Evolutionary conservation across 2,329 filamentous ascomycete species (phyloP).

Genomic region (Neofusicoccum kwambonambiense): DNA sequence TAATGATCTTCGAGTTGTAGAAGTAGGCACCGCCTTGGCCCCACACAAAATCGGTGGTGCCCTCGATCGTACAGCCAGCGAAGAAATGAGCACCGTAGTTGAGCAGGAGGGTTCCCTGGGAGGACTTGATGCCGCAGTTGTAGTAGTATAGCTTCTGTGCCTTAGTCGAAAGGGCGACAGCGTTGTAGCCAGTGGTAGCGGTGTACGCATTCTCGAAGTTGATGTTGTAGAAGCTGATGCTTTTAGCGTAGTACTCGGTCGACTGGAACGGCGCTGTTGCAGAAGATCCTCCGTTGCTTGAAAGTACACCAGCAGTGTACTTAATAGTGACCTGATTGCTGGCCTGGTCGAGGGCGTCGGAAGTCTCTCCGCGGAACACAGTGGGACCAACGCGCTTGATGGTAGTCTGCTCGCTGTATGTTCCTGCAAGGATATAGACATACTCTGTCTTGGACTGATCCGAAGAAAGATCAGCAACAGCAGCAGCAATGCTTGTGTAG

Average conservation of each 20-base stretch:
- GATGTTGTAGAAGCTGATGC: constrained; percentile 3
- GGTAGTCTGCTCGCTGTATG: neutral
- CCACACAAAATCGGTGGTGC: neutral
- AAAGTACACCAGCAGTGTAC: neutral
- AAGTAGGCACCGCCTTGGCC: constrained; percentile 1
- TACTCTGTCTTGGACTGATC: neutral
- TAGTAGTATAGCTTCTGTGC: neutral
- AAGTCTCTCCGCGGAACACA: neutral
- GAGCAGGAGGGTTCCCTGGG: neutral
- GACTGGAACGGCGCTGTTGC: neutral
- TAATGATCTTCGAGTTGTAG: constrained; percentile 5
- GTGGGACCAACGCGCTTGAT: neutral
- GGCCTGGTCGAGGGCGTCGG: neutral
- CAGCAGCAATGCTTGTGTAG: constrained; percentile 3
- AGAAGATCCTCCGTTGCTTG: neutral
- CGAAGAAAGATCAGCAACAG: neutral
- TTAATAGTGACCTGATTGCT: neutral
- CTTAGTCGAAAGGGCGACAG: neutral
- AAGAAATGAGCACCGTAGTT: neutral
- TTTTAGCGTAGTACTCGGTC: neutral
- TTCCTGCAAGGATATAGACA: constrained; percentile 1
- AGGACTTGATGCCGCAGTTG: neutral
- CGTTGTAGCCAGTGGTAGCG: neutral
- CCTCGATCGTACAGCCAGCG: neutral
- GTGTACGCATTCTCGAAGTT: neutral